Conservation (phyloP, 2,329 filamentous ascomycete genomes). For the Metarhizium brunneum region DNA sequence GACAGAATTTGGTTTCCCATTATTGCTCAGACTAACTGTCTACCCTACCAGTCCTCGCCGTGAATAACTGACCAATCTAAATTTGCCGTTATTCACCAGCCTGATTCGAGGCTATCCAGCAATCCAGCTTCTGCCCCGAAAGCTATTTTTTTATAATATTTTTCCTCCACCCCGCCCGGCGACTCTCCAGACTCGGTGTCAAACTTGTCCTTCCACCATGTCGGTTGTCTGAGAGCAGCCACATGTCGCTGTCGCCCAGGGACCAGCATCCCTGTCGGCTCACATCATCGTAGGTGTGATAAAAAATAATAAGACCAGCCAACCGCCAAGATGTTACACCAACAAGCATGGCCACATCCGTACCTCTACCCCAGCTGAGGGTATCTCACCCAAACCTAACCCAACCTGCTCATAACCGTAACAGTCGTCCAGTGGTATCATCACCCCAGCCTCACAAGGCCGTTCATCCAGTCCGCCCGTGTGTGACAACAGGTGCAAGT, state of each 20-base stretch:
- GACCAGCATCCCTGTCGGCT: neutral
- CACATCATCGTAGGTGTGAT: neutral
- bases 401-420: neutral
- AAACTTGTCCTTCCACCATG: slow-evolving; percentile 1
- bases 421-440: slow-evolving; percentile 25
- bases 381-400: neutral
- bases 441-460: slow-evolving; percentile 15
- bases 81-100: neutral
- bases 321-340: neutral
- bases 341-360: neutral
- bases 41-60: neutral
- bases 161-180: slow-evolving; percentile 4
- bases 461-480: slow-evolving; percentile 12
- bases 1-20: slow-evolving; percentile 3
- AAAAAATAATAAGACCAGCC: neutral
- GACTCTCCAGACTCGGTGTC: neutral
- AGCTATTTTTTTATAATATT: slow-evolving; percentile 18
- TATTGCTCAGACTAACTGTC: slow-evolving; percentile 3
- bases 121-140: slow-evolving; percentile 14
- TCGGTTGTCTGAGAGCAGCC: neutral
- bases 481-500: slow-evolving; percentile 14
- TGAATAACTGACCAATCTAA: neutral
- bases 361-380: neutral
- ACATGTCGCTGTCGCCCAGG: neutral
- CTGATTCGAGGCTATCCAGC: slow-evolving; percentile 9